Evolutionary conservation across 768 basidiomycete species (phyloP).

Genomic region (Suillus luteus): DNA sequence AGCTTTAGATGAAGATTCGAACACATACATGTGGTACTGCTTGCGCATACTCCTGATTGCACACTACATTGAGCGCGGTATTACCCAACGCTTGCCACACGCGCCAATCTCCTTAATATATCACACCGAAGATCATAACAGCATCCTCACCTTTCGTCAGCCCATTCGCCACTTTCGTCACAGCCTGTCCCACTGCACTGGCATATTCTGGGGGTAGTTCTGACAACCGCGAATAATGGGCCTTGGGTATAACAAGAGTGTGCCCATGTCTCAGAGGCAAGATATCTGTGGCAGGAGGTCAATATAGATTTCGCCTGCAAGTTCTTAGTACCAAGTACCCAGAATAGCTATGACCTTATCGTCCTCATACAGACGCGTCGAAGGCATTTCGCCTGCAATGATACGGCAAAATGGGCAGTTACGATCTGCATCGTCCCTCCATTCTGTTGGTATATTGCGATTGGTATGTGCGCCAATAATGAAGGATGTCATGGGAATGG

Average conservation of each 20-base stretch:
- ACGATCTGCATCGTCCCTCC: conserved; percentile 42
- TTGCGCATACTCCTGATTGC: conserved; percentile 82
- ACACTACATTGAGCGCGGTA: conserved; percentile 73
- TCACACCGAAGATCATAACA: neutral
- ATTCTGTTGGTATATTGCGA: conserved; percentile 47
- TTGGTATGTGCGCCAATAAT: conserved; percentile 63
- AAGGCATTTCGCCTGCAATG: conserved; percentile 48
- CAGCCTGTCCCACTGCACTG: conserved; percentile 55
- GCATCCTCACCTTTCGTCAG: conserved; percentile 54
- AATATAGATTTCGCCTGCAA: neutral
- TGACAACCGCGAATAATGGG: conserved; percentile 60
- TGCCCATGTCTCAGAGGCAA: conserved; percentile 68
- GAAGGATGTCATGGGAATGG: conserved; percentile 63
- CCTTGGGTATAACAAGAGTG: conserved; percentile 70
- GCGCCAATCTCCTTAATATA: neutral
- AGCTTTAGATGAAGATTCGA: neutral
- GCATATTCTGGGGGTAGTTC: conserved; percentile 65
- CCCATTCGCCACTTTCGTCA: conserved; percentile 64
- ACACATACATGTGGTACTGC: conserved; percentile 70
- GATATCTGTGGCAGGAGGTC: conserved; percentile 49
- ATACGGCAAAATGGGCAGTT: conserved; percentile 70
- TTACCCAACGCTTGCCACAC: conserved; percentile 42
- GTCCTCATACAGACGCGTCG: conserved; percentile 58
- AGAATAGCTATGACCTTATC: conserved; percentile 66
- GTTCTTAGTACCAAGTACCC: conserved; percentile 38